Percentiles rank a stretch among this genome's conserved stretches.
Conservation (phyloP, 2,329 filamentous ascomycete species). For the Anthostomella pinea region DNA sequence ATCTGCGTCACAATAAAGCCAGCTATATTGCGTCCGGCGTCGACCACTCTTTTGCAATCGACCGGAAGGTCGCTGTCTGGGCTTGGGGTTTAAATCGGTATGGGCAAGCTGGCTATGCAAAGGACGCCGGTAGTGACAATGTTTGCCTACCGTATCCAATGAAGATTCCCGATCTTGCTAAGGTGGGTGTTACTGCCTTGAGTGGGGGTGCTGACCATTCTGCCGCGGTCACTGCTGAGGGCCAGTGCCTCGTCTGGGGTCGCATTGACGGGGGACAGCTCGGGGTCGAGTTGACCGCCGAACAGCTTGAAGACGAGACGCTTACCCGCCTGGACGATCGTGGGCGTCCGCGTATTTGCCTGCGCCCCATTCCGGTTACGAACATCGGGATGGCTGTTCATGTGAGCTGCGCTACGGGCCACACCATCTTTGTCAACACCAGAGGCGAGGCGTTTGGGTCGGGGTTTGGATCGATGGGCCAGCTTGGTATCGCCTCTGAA, state of each 20-base stretch:
- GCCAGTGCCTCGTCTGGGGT: constrained; percentile 38
- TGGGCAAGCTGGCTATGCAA: constrained; percentile 57
- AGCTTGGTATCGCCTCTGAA: no score
- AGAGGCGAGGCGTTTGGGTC: no score
- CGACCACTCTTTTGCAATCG: constrained; percentile 64
- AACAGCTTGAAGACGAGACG: constrained; percentile 45
- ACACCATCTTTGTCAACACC: constrained; percentile 61
- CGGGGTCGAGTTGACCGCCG: constrained; percentile 45
- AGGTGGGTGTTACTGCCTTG: constrained; percentile 51
- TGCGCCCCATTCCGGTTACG: constrained; percentile 53
- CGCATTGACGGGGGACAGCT: constrained; percentile 36
- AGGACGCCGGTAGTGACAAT: constrained; percentile 52
- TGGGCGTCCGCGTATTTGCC: constrained; percentile 58
- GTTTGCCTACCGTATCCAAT: constrained; percentile 57
- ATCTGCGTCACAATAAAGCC: constrained; percentile 36
- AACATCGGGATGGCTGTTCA: constrained; percentile 44
- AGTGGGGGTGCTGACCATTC: constrained; percentile 63
- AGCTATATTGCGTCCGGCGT: constrained; percentile 45
- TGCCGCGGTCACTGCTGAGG: constrained; percentile 35
- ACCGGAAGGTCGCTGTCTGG: constrained; percentile 57
- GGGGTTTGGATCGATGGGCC: no score
- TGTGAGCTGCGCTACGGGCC: constrained; percentile 58
- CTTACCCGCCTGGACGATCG: constrained; percentile 54
- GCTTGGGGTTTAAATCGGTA: constrained; percentile 66
- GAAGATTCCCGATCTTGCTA: constrained; percentile 50